These are phyloP conservation scores for Lactifluus pinguis DNA, from an alignment of 768 basidiomycete species.

Conservation along the genomic window DNA sequence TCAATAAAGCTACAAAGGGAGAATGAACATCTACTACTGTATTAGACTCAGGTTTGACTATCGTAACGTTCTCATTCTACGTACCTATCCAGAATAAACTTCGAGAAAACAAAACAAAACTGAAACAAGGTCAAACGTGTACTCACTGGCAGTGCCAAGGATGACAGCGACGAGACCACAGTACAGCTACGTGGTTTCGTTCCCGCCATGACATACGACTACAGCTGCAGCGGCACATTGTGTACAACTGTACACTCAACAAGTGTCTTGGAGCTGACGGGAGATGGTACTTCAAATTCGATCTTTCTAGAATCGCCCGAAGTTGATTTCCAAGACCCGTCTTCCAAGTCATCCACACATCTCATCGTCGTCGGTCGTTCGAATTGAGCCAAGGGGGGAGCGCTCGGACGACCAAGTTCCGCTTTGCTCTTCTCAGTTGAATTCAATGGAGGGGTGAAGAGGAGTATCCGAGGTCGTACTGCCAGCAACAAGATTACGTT, in stretches of 20 bases:
- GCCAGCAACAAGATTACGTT: constrained; percentile 26
- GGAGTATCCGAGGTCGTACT: constrained; percentile 29
- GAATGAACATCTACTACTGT: no score
- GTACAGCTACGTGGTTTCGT: no score
- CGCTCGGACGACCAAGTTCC: background rate
- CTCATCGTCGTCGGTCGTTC: background rate
- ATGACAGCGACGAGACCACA: no score
- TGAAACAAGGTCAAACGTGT: no score
- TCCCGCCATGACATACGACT: no score
- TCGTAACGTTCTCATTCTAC: no score
- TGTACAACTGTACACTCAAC: background rate
- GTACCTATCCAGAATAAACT: no score
- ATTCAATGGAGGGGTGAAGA: constrained; percentile 21
- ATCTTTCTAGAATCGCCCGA: background rate
- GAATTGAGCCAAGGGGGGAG: background rate
- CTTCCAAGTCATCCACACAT: background rate
- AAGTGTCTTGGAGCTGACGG: background rate
- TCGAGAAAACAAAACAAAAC: no score
- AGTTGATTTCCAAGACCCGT: background rate
- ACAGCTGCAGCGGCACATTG: background rate
- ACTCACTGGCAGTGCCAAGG: no score
- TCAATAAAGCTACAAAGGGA: no score
- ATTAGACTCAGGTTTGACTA: no score
- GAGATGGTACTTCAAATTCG: background rate
- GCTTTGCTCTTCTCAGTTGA: background rate